phyloP scores from a whole-genome alignment of 2,329 filamentous ascomycete genomes.

The Juglanconis juglandina region DNA sequence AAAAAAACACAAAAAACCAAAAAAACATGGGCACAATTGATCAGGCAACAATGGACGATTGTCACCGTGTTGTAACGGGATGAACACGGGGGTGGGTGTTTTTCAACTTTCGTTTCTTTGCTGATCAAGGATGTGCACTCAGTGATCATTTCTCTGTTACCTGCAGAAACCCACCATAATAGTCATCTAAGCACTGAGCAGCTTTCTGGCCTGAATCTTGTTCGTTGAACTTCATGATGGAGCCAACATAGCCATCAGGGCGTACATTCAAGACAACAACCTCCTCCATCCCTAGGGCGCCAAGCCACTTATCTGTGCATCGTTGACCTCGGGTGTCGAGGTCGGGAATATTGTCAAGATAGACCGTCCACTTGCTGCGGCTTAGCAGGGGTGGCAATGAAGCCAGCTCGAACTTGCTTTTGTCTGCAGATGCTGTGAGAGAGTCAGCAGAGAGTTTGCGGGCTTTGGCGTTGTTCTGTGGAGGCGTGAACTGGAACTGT shows the following conservation, averaged over 20 bases:
- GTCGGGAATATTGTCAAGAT: conserved; percentile 62
- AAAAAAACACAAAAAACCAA: too few relatives aligned
- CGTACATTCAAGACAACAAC: conserved; percentile 65
- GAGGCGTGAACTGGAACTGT: neutral
- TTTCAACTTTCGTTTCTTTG: too few relatives aligned
- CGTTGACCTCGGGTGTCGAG: conserved; percentile 47
- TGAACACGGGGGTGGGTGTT: too few relatives aligned
- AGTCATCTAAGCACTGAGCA: conserved; percentile 50
- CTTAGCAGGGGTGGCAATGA: conserved; percentile 61
- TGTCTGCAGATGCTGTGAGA: conserved; percentile 28
- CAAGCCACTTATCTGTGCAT: conserved; percentile 69
- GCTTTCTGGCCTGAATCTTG: conserved; percentile 31
- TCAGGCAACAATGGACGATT: too few relatives aligned
- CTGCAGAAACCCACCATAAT: conserved; percentile 54
- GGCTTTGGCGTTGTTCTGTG: neutral
- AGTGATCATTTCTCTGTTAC: conserved; percentile 29
- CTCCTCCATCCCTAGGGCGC: conserved; percentile 50
- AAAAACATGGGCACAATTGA: too few relatives aligned
- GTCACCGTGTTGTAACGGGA: too few relatives aligned
- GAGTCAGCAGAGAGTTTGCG: neutral
- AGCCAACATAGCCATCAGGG: conserved; percentile 71
- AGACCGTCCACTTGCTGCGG: conserved; percentile 68
- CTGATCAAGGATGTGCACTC: too few relatives aligned
- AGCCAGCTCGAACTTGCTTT: conserved; percentile 60
- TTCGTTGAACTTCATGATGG: conserved; percentile 49